These are phyloP conservation scores for Xylaria sp. DNA, from an alignment of 2,329 filamentous ascomycete species.

Conservation along the genomic window DNA sequence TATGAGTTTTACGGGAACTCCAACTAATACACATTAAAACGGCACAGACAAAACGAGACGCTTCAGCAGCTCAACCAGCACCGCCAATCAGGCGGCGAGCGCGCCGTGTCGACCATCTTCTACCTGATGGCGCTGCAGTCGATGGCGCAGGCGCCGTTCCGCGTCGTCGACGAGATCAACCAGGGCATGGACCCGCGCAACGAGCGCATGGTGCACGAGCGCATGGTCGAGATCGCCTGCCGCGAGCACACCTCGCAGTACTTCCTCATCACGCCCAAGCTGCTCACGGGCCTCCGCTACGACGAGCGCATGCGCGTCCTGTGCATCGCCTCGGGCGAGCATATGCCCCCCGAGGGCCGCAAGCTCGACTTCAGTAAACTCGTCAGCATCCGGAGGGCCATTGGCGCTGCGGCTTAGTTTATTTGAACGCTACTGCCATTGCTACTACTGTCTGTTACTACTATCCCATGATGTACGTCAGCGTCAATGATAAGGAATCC, in stretches of 20 bases:
- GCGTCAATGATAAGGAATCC: neutral
- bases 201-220: constrained; percentile 96
- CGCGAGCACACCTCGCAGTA: constrained; percentile 83
- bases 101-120: constrained; percentile 96
- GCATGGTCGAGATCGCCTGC: constrained; percentile 98
- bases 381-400: constrained; percentile 54
- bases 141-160: constrained; percentile 93
- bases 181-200: constrained; percentile 99
- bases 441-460: no score
- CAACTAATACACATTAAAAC: constrained; percentile 14
- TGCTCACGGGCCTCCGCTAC: constrained; percentile 86
- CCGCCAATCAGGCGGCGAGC: constrained; percentile 94
- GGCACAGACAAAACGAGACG: constrained; percentile 77
- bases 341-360: constrained; percentile 66
- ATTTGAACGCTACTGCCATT: no score
- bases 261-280: constrained; percentile 97
- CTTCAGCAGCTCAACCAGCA: constrained; percentile 89
- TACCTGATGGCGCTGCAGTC: constrained; percentile 98
- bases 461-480: neutral
- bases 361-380: constrained; percentile 63
- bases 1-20: neutral
- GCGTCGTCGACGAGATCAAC: constrained; percentile 99
- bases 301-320: constrained; percentile 91
- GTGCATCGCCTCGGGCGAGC: constrained; percentile 91
- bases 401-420: constrained; percentile 41